Percentiles rank a stretch among this genome's conserved stretches.
Conservation (phyloP, 176 grass and related monocot genomes). For the Leersia perrieri region DNA sequence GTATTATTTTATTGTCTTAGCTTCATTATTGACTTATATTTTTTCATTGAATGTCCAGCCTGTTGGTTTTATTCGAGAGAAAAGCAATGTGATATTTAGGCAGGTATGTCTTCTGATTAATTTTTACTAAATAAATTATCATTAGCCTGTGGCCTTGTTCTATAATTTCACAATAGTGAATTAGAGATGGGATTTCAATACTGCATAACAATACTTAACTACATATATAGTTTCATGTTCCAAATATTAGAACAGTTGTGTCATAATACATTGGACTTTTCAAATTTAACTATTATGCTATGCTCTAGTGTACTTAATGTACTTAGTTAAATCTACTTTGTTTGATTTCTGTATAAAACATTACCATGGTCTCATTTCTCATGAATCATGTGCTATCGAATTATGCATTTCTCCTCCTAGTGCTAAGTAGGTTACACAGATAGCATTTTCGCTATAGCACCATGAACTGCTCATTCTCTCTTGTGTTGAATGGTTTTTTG, state of each 20-base stretch:
- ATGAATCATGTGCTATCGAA: slow-evolving; percentile 7
- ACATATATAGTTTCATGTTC: not conserved
- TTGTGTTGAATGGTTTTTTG: not conserved
- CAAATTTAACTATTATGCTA: slow-evolving; percentile 7
- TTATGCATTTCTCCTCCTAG: not conserved
- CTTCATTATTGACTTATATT: slow-evolving; percentile 34
- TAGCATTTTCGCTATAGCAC: not conserved
- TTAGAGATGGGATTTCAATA: not conserved
- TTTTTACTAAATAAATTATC: slow-evolving; percentile 21
- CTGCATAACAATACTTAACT: not conserved
- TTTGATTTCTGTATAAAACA: slow-evolving; percentile 4
- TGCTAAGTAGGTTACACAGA: not conserved
- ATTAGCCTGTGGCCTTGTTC: not conserved
- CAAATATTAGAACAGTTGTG: not conserved
- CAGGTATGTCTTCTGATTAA: slow-evolving; percentile 52
- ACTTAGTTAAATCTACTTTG: not conserved
- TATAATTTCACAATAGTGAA: not conserved
- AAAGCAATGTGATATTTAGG: slow-evolving; percentile 88
- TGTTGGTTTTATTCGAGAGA: slow-evolving; percentile 80
- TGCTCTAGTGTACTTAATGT: not conserved
- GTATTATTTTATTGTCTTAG: not conserved
- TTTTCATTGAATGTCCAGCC: slow-evolving; percentile 56
- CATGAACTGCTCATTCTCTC: not conserved
- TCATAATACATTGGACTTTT: not conserved
- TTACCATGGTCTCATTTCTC: not conserved